Evolutionary conservation across 208 protist species (phyloP), one percentile per base, ranked within the genome.

Genomic region (Trypanosomatidae sp.): DNA sequence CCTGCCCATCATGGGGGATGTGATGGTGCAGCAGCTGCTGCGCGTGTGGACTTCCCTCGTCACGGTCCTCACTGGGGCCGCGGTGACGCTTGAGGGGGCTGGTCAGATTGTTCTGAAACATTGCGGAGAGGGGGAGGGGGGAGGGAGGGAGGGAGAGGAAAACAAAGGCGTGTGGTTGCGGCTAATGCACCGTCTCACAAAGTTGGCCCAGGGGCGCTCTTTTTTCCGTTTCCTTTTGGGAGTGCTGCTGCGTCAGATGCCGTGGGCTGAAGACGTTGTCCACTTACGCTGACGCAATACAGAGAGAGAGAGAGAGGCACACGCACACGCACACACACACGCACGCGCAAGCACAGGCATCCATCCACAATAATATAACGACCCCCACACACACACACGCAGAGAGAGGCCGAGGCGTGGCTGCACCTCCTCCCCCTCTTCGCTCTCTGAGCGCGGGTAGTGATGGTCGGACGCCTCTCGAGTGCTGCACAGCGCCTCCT

Each of bases 1-100:
- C 66, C 19, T 56, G 30, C 1, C 28, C 17, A 30, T n/a, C 47
- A 43, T 15, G 19, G 30, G 30, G 44, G 69, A 39, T 39, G 62
- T 53, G 49, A 33, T 62, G 22, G 44, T 50, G 56, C 25, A 71
- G 43, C 60, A 25, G 55, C 44, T 59, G 64, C 62, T 58, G 50
- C 44, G 67, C 49, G 52, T 65, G 43, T 25, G 33, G 19, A 44
- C 66, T 49, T 15, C 39, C 69, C 17, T 80, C 76, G 6, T 58
- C 65, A 44, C 66, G 58, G 17, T 58, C 49, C 7, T 71, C 64
- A 4, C 44, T 60, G 19, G 52, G 44, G 47, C 65, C 76, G 36
- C 76, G 52, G 56, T 66, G 71, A 33, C 76, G 76, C 76, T 80
- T 80, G 59, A 80, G 69, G 1, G 76, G 76, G 46, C 76, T 75